A percentile compares a stretch with the other conserved stretches of the same genome.
Evolutionary conservation across 129 eudicot species (phyloP).

Genomic region (Flaveria sonorensis): DNA sequence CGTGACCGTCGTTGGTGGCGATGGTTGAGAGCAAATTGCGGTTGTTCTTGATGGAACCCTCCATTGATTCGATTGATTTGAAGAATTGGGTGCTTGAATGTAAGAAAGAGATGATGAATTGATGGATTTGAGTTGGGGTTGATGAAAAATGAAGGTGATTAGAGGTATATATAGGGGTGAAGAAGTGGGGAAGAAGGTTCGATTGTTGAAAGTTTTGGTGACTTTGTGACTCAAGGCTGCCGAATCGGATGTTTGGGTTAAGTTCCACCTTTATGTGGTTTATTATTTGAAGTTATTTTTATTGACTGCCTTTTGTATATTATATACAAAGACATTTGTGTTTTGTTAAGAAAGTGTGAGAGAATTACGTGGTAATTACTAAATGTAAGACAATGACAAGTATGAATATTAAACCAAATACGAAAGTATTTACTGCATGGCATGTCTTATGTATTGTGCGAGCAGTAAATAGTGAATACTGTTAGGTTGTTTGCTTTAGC

Average conservation of each 20-base stretch:
- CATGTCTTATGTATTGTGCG: no score
- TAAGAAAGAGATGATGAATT: background rate
- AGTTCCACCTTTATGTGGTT: background rate
- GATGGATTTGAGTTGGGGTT: background rate
- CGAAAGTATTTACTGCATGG: no score
- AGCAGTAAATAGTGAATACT: no score
- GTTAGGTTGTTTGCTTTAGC: no score
- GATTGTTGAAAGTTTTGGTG: background rate
- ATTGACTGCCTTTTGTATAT: background rate
- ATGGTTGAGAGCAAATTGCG: slow-evolving; percentile 44
- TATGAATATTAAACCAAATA: no score
- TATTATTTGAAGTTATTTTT: background rate
- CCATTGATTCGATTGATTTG: background rate
- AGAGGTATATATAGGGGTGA: slow-evolving; percentile 9
- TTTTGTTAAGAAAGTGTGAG: no score
- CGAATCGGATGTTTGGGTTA: background rate
- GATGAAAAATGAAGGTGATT: background rate
- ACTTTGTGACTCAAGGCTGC: background rate
- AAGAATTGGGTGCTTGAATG: background rate
- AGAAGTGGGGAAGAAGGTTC: slow-evolving; percentile 25
- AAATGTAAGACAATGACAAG: no score
- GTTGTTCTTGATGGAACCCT: background rate
- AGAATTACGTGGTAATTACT: no score
- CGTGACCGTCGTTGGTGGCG: slow-evolving; percentile 58
- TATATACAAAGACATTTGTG: no score